Evolutionary conservation across 441 rosid genomes (phyloP).

Genomic region (Breynia disticha): DNA sequence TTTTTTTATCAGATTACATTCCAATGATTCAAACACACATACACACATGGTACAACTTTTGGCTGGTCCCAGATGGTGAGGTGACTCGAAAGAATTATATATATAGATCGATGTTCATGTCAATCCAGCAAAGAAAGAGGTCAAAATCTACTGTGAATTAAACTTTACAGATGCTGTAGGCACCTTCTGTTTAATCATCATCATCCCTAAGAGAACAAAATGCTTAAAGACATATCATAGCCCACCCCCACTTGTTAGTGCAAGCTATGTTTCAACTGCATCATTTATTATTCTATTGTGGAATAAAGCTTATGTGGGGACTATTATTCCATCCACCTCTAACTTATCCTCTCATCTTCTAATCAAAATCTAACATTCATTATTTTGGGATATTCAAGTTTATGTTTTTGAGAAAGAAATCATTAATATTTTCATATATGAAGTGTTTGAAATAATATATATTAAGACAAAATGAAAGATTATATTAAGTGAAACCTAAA

Average conservation of each 20-base stretch:
- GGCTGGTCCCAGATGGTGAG: constrained; percentile 26
- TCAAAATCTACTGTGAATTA: constrained; percentile 24
- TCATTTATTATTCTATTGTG: constrained; percentile 33
- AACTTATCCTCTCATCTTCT: constrained; percentile 20
- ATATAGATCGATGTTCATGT: background rate
- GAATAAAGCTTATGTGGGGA: constrained; percentile 30
- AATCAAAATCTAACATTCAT: background rate
- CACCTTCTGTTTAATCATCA: constrained; percentile 19
- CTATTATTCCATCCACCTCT: constrained; percentile 34
- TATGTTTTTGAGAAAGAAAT: background rate
- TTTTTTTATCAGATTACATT: constrained; percentile 16
- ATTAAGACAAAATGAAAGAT: too few species aligned
- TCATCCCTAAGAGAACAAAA: constrained; percentile 21
- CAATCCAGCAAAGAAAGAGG: constrained; percentile 19
- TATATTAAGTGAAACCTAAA: too few species aligned
- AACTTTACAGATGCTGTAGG: constrained; percentile 34
- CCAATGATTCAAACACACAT: constrained; percentile 13
- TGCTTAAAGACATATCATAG: constrained; percentile 22
- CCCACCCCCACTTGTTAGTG: constrained; percentile 31
- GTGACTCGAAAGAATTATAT: constrained; percentile 8
- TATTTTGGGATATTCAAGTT: background rate
- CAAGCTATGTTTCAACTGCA: constrained; percentile 21
- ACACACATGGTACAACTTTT: constrained; percentile 16
- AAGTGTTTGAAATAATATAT: too few species aligned
- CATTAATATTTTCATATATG: background rate